phyloP scores from a whole-genome alignment of 768 basidiomycete species.

The Pleurotus pulmonarius region DNA sequence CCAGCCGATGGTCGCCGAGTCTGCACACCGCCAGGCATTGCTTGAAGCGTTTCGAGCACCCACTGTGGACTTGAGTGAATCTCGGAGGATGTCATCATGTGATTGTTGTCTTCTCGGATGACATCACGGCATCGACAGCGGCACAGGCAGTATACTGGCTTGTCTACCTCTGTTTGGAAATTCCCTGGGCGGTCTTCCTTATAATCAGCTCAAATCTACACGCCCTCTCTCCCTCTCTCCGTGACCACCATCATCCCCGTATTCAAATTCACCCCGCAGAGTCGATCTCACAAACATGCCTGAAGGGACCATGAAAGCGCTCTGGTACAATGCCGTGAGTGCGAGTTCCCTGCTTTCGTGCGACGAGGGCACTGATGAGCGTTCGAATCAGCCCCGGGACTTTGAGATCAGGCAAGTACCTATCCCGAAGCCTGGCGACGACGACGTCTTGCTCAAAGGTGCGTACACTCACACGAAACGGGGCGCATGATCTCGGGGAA shows the following conservation, averaged over 20 bases:
- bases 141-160: neutral
- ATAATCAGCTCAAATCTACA: neutral
- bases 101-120: neutral
- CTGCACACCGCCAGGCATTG: too few species aligned
- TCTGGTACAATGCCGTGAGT: slow-evolving; percentile 59
- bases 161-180: slow-evolving; percentile 6
- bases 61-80: too few species aligned
- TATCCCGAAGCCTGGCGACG: slow-evolving; percentile 59
- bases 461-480: neutral
- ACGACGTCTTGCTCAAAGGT: slow-evolving; percentile 79
- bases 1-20: too few species aligned
- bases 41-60: too few species aligned
- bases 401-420: slow-evolving; percentile 69
- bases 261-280: neutral
- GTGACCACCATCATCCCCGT: neutral
- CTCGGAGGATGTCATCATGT: neutral
- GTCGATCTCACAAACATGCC: slow-evolving; percentile 31
- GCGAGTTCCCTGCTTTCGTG: neutral
- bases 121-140: slow-evolving; percentile 7
- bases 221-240: neutral
- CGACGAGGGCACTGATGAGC: slow-evolving; percentile 10
- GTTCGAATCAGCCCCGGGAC: slow-evolving; percentile 47
- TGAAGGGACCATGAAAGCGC: slow-evolving; percentile 58
- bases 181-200: slow-evolving; percentile 5
- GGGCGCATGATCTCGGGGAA: too few species aligned